Base-by-base conservation (phyloP, 805 yeast genomes). In the Lipomyces kockii region DNA sequence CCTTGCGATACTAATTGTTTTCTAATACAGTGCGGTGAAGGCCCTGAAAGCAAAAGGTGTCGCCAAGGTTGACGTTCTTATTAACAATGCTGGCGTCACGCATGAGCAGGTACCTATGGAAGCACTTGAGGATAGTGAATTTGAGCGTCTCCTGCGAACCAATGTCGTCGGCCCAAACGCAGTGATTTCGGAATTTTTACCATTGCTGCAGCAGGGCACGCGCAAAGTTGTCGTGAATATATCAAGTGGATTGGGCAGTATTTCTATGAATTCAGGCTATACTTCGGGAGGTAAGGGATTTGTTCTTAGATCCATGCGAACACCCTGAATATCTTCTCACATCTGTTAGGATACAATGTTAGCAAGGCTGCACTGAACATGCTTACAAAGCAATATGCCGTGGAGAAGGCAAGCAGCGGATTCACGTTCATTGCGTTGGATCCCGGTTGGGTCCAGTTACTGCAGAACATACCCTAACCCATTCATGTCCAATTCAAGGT, bases 361-460 rank as follows among this genome's bases (percentile, higher is more conserved):
- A 62, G 60, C 55, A 62, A 62, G 52, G 64, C 64, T 14, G 64
- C 64, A 32, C 32, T 62, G 25, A 62, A 62, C 49, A 62, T 62
- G 64, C 60, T 62, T 11, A 62, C 64, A 20, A 62, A 62, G 46
- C 64, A 62, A 46, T 62, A 62, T 17, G 39, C 60, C 11, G 53
- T 55, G 37, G 64, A 55, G 29, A 53, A 35, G 17, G 60, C 56
- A 11, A 4, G 35, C 43, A 43, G 46, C 12, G 64, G 64, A 9
- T 11, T 62, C 46, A 55, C 56, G 4, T 55, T 62, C 32, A 60
- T 55, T 58, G 54, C 64, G 5, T 20, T 62, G 20, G 34, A 22
- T 25, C 64, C 64, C 49, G 64, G 64, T 51, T 62, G 64, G 64
- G 64, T 62, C 27, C 60, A 55, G 55, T 25, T 25, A 25, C 27